Conservation (phyloP, 192 early-diverging fungal genomes). For the Podila epicladia region DNA sequence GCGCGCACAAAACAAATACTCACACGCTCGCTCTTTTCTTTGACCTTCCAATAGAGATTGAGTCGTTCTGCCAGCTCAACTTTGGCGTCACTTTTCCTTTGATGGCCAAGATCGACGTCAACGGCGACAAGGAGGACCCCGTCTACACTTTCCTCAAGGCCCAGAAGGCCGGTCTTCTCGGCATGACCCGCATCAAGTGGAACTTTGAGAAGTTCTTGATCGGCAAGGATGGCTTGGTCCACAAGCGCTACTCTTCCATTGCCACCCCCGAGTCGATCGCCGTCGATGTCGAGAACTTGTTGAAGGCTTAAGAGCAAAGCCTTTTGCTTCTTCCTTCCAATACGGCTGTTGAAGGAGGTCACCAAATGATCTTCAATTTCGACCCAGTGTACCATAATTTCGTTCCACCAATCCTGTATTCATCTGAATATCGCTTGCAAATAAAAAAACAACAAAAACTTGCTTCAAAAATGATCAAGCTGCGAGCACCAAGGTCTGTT, state of each 20-base stretch:
- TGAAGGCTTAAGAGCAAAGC: conserved; percentile 26
- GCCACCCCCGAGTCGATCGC: conserved; percentile 69
- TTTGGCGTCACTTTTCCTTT: conserved; percentile 91
- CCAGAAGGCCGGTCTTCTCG: conserved; percentile 60
- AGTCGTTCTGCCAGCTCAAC: conserved; percentile 69
- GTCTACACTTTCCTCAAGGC: conserved; percentile 74
- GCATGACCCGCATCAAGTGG: conserved; percentile 77
- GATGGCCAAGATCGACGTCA: conserved; percentile 88
- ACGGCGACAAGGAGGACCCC: conserved; percentile 71
- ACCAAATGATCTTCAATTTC: background rate
- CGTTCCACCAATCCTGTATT: background rate
- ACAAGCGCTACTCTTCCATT: conserved; percentile 71
- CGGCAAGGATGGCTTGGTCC: conserved; percentile 69
- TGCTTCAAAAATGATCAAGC: background rate
- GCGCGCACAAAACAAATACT: background rate
- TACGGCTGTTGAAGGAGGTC: background rate
- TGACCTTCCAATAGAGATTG: conserved; percentile 51
- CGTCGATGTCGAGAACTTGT: conserved; percentile 65
- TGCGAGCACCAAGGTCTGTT: no score
- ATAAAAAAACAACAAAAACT: background rate
- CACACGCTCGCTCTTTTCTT: background rate
- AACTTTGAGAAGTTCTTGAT: conserved; percentile 91
- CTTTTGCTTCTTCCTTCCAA: background rate
- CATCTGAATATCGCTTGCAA: background rate
- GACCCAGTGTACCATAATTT: no score